A percentile compares a stretch with the other conserved stretches of the same genome.
These are phyloP conservation scores for Penicillium sp. DNA, from an alignment of 2,329 filamentous ascomycete genomes.

Conservation along the genomic window DNA sequence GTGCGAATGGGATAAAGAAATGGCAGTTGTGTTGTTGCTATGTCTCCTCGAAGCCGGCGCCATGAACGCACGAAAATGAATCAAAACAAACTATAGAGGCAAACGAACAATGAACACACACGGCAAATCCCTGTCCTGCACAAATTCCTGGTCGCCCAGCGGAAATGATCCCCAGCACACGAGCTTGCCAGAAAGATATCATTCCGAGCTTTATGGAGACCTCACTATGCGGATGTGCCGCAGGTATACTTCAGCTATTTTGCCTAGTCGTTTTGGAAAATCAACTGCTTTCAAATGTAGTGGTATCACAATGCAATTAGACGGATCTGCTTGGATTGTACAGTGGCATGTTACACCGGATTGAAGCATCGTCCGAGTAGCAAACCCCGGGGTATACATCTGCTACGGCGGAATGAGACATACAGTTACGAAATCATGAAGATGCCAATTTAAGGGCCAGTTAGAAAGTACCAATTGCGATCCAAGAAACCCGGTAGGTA, in stretches of 20 bases:
- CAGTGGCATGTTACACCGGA: constrained; percentile 14
- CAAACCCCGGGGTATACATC: constrained; percentile 23
- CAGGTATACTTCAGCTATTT: not conserved
- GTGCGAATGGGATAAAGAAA: too few relatives aligned
- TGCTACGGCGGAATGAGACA: constrained; percentile 32
- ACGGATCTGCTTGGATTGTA: constrained; percentile 8
- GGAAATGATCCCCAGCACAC: too few relatives aligned
- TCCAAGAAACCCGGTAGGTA: constrained; percentile 24
- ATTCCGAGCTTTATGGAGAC: too few relatives aligned
- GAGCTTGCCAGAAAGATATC: too few relatives aligned
- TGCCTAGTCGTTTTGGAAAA: constrained; percentile 17
- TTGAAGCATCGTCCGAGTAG: constrained; percentile 22
- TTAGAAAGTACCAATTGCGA: constrained; percentile 24
- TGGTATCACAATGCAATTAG: not conserved
- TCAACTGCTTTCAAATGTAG: constrained; percentile 12
- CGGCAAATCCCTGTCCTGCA: too few relatives aligned
- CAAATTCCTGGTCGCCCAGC: too few relatives aligned
- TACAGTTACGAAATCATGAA: constrained; percentile 35
- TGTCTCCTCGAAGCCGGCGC: too few relatives aligned
- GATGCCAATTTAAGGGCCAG: constrained; percentile 18
- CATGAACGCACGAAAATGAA: too few relatives aligned
- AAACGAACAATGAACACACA: too few relatives aligned
- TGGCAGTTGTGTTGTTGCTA: too few relatives aligned
- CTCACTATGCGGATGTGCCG: too few relatives aligned
- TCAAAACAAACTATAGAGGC: too few relatives aligned